Base-by-base conservation (phyloP, 225 moss, liverwort and hornwort genomes). In the Pseudisothecium myosuroides region DNA sequence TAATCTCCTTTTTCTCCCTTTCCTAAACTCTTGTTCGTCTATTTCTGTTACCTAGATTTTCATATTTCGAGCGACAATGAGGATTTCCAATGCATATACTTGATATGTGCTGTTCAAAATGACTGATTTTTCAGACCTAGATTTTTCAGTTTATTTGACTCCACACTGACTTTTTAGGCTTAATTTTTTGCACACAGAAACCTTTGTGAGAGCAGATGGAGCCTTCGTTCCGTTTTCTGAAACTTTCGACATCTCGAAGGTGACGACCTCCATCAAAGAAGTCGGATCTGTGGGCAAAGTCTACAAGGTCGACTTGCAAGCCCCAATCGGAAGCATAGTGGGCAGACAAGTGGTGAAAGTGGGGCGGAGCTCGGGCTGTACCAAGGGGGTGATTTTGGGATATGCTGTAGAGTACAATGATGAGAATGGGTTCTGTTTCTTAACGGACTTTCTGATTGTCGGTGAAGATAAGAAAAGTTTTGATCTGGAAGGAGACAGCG, bases 401-500 rank as follows among this genome's bases (percentile, higher is more conserved):
- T 95, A 95, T 59, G 94, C 94, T 22, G 95, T 94, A 28, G 95
- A 95, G 80, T 94, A 94, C 87, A 94, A 95, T 27, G 92, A 94
- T 41, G 95, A 94, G 71, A 95, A 94, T 29, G 93, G 94, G 2
- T 89, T 94, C 81, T 94, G 94, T 72, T 95, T 94, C 77, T 91
- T 95, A n/a, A 95, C 95, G 24, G 94, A 94, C 68, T 95, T 95
- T 66, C 84, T 95, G 36, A 94, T 95, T 39, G 95, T 95, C 41
- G 94, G 95, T 21, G 94, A 95, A 50, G 89, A 94, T 39, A 95
- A 92, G 12, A 91, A 90, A n/a, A 93, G 88, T 27, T 95, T 95
- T 65, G 93, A 95, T 26, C 87, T 94, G 41, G 94, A 95, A 89
- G 95, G 95, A 4, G 93, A 95, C 83, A 95, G 94, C 83, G 94